Percentiles rank a stretch among this genome's conserved stretches.
These are phyloP conservation scores for Nannochloris sp. DNA, from an alignment of 139 green algal genomes.

Conservation along the genomic window DNA sequence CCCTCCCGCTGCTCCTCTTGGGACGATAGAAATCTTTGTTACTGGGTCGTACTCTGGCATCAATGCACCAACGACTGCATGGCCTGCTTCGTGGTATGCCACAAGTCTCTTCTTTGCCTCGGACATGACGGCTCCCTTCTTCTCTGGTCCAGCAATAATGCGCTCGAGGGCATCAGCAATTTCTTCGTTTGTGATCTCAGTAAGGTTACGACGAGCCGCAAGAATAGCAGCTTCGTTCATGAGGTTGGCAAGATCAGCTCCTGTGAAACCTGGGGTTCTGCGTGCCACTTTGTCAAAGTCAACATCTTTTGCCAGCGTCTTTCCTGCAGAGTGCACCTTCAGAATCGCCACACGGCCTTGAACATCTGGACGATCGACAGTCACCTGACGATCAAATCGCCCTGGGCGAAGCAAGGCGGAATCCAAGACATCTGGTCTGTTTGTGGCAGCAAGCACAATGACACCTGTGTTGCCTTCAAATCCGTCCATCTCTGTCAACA, in stretches of 20 bases:
- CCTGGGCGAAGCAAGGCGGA: constrained; percentile 92
- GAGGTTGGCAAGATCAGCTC: constrained; percentile 97
- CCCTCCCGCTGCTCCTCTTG: constrained; percentile 84
- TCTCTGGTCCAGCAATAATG: constrained; percentile 98
- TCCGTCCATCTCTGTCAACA: constrained; percentile 96
- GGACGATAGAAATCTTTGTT: constrained; percentile 98
- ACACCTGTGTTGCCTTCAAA: constrained; percentile 84
- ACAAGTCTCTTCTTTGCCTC: constrained; percentile 95
- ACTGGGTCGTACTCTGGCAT: constrained; percentile 99
- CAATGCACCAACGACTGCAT: constrained; percentile 88
- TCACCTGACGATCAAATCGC: constrained; percentile 95
- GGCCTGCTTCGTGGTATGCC: constrained; percentile 94
- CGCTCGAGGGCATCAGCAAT: constrained; percentile 97
- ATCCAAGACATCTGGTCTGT: constrained; percentile 96
- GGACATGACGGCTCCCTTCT: constrained; percentile 92
- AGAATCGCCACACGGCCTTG: constrained; percentile 89
- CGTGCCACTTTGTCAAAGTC: constrained; percentile 94
- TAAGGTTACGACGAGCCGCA: constrained; percentile 85
- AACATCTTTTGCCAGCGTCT: constrained; percentile 93
- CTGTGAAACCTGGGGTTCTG: constrained; percentile 80
- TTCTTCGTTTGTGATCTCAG: constrained; percentile 98
- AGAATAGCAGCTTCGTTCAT: constrained; percentile 99
- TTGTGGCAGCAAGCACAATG: constrained; percentile 86
- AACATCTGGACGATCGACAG: constrained; percentile 86
- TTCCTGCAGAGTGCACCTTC: constrained; percentile 89